Conservation (phyloP, 2,329 filamentous ascomycete species). For the Fusarium cicatricum region DNA sequence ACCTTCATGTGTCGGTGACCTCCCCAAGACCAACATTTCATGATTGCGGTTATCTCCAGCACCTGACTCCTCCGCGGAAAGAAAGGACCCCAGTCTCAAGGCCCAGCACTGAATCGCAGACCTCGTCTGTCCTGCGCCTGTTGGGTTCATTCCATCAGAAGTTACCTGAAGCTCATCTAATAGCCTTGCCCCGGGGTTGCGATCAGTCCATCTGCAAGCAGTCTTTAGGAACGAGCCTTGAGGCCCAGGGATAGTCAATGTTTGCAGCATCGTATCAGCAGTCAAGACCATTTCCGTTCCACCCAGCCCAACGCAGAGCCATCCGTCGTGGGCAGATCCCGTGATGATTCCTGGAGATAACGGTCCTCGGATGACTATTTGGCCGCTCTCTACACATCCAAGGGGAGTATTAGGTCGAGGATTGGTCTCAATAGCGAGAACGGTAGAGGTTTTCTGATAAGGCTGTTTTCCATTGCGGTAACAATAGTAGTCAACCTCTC, state of each 20-base stretch:
- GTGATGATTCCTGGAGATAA: constrained; percentile 9
- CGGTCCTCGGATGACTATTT: constrained; percentile 16
- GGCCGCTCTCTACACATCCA: constrained; percentile 19
- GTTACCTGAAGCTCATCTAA: not conserved
- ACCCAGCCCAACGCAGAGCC: not conserved
- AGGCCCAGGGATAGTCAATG: not conserved
- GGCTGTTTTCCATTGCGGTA: constrained; percentile 31
- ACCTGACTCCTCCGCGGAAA: not conserved
- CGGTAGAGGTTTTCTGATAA: constrained; percentile 16
- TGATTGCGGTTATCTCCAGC: not conserved
- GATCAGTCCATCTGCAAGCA: constrained; percentile 16
- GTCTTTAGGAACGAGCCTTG: constrained; percentile 1
- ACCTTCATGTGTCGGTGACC: constrained; percentile 5
- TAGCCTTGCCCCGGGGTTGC: not conserved
- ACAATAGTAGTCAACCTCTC: constrained; percentile 38
- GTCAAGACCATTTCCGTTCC: not conserved
- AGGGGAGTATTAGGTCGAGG: constrained; percentile 18
- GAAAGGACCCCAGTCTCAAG: constrained; percentile 26
- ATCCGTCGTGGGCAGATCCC: not conserved
- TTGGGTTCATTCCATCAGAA: too few relatives aligned
- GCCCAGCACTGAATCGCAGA: constrained; percentile 23
- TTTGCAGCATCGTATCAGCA: constrained; percentile 24
- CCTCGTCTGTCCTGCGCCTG: too few relatives aligned
- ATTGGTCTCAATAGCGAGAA: constrained; percentile 12
- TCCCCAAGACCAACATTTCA: constrained; percentile 27